A percentile compares a stretch with the other conserved stretches of the same genome.
Conservation (phyloP, 768 basidiomycete species). For the Tephrocybe sp. region DNA sequence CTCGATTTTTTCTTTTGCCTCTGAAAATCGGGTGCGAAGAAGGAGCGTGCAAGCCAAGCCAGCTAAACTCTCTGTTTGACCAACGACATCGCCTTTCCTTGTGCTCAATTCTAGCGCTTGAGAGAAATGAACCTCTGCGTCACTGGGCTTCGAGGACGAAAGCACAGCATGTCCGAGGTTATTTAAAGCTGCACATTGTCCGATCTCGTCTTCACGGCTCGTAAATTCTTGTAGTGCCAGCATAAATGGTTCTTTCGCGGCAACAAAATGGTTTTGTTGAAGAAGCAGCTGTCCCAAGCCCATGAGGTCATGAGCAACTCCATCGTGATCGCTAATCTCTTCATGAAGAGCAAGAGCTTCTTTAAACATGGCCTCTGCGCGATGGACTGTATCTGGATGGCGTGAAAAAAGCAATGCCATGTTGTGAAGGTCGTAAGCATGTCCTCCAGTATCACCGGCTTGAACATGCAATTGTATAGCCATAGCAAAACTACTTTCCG, state of each 20-base stretch:
- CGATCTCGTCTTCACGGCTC: too few relatives aligned
- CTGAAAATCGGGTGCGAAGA: too few relatives aligned
- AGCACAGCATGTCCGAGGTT: too few relatives aligned
- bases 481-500: constrained; percentile 18
- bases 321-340: constrained; percentile 16
- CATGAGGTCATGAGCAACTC: constrained; percentile 24
- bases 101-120: too few relatives aligned
- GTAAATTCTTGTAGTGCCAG: too few relatives aligned
- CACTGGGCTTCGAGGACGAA: too few relatives aligned
- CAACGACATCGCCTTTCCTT: too few relatives aligned
- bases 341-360: constrained; percentile 20
- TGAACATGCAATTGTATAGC: constrained; percentile 22
- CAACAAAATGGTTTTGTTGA: constrained; percentile 8
- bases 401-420: constrained; percentile 20
- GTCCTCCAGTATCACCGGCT: constrained; percentile 20
- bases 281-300: constrained; percentile 21
- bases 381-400: constrained; percentile 1
- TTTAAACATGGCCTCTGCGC: constrained; percentile 16
- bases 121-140: too few relatives aligned
- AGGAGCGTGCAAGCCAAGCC: too few relatives aligned
- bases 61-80: too few relatives aligned
- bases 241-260: too few relatives aligned
- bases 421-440: constrained; percentile 28
- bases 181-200: too few relatives aligned
- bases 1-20: constrained; percentile 7